These are phyloP conservation scores for Mrakia gelida DNA, from an alignment of 768 basidiomycete genomes.

Conservation along the genomic window DNA sequence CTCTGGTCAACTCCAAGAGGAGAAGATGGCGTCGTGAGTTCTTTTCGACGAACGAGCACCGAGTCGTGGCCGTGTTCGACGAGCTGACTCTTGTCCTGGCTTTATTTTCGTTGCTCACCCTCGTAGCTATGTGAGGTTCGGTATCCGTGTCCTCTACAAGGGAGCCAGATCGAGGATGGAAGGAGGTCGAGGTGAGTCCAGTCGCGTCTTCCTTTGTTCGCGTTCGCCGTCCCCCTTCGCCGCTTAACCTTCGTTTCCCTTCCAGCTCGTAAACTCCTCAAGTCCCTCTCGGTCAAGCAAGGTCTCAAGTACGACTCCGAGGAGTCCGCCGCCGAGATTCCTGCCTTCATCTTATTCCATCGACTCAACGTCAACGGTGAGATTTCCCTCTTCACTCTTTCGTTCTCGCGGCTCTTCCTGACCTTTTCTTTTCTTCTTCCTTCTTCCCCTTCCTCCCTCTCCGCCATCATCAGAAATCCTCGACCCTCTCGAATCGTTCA, in stretches of 20 bases:
- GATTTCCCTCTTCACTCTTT: constrained; percentile 41
- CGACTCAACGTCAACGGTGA: constrained; percentile 63
- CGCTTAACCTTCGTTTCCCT: constrained; percentile 11
- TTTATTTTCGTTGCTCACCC: constrained; percentile 57
- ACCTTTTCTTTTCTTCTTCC: too few relatives aligned
- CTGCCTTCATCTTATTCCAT: constrained; percentile 84
- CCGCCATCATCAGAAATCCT: constrained; percentile 47
- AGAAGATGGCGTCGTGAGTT: constrained; percentile 66
- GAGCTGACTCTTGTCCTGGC: background rate
- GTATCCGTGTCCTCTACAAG: constrained; percentile 80
- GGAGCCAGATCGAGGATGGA: constrained; percentile 86
- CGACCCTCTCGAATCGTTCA: constrained; percentile 77
- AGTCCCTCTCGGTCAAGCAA: constrained; percentile 87
- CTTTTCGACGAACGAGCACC: background rate
- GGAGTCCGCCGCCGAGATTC: constrained; percentile 77
- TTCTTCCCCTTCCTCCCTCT: too few relatives aligned
- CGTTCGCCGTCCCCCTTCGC: background rate
- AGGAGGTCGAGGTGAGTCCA: constrained; percentile 65
- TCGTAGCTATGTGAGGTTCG: constrained; percentile 59
- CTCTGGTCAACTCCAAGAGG: constrained; percentile 89
- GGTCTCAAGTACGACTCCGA: constrained; percentile 87
- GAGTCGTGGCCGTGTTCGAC: background rate
- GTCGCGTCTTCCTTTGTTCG: constrained; percentile 6
- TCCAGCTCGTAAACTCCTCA: constrained; percentile 74
- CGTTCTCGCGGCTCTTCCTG: background rate